Base-by-base conservation (phyloP, 208 protist genomes). In the Trypanosoma brucei region DNA sequence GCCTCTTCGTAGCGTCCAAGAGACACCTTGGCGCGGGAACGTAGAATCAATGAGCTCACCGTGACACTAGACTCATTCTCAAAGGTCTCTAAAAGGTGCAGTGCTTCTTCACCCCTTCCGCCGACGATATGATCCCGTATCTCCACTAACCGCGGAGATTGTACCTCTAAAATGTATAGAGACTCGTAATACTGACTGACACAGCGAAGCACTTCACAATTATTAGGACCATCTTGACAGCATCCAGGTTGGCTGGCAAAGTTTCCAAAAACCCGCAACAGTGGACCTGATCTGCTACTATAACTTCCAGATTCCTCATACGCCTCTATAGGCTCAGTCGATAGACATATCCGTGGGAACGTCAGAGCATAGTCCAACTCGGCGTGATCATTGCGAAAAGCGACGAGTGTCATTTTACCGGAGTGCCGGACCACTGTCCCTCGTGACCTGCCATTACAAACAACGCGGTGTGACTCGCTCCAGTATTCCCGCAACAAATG, bases 361-460 rank as follows among this genome's bases (percentile, higher is more conserved):
- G 75, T 79, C 22, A 94, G 59, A 34, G 63, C 65, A 56, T 78
- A 88, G 48, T 57, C 38, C 34, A 92, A 55, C 9, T 78, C 70
- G 1, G 59, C 44, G 3, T 49, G 57, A 7, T 59, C 44, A 46
- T 70, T 75, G 34, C 68, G 13, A 67, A 91, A 92, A 14, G 53
- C 31, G 0, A 94, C 88, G 1, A 94, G 59, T 6, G 84, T 86
- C 60, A 92, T 62, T 30, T 78, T 67, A 11, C 70, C 75, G 11
- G 59, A 80, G 70, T 94, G 88, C 40, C 84, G 72, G 48, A 78
- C 49, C 11, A 92, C 79, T 30, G 53, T 74, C 7, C 88, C 88
- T 44, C 51, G 46, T 35, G 76, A 55, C n/a, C 75, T 70, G 8
- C 88, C 84, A 59, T 90, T 94, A 72, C 88, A 94, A 1, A 94